phyloP scores from a whole-genome alignment of 805 yeast genomes.

The Schwanniomyces vanrijiae region DNA sequence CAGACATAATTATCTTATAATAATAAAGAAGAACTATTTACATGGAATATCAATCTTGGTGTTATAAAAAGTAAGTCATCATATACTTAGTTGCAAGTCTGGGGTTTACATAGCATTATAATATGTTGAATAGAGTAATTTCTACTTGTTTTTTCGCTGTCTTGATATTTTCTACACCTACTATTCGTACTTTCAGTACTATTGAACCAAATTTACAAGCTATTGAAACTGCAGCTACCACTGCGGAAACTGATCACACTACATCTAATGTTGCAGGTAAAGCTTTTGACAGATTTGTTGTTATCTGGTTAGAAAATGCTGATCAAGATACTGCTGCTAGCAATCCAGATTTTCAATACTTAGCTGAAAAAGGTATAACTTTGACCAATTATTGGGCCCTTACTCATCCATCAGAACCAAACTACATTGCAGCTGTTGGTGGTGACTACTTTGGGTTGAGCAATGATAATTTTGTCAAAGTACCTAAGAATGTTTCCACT shows the following conservation, averaged over 20 bases:
- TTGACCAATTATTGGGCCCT: slow-evolving; percentile 53
- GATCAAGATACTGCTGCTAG: slow-evolving; percentile 51
- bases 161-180: background rate
- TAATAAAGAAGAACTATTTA: no score
- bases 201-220: slow-evolving; percentile 29
- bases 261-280: slow-evolving; percentile 39
- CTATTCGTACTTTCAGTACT: slow-evolving; percentile 8
- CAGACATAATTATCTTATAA: no score
- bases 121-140: background rate
- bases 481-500: slow-evolving; percentile 48
- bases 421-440: slow-evolving; percentile 48
- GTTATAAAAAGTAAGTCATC: no score
- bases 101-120: background rate
- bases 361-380: slow-evolving; percentile 44
- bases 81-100: background rate
- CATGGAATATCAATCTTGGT: no score
- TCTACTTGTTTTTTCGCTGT: background rate
- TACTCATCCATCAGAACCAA: slow-evolving; percentile 56
- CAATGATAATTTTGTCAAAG: slow-evolving; percentile 43
- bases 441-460: slow-evolving; percentile 53
- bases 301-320: slow-evolving; percentile 54
- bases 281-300: slow-evolving; percentile 38
- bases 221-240: slow-evolving; percentile 30
- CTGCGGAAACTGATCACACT: slow-evolving; percentile 26
- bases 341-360: slow-evolving; percentile 41